phyloP scores from a whole-genome alignment of 2,329 filamentous ascomycete genomes.

The Penicillium brevicompactum region DNA sequence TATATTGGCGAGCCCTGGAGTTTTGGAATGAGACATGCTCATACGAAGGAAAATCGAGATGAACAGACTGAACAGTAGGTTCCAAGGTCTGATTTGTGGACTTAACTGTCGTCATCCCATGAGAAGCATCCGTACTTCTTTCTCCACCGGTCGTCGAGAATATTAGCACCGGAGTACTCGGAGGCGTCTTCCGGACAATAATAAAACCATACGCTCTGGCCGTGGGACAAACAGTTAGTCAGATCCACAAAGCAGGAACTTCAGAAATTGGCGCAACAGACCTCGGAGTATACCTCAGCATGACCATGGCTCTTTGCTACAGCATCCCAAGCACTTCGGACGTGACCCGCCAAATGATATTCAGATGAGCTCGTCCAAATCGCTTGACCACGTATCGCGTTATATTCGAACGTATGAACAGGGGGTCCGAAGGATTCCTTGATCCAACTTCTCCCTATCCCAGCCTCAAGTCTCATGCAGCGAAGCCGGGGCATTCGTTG shows the following conservation, averaged over 20 bases:
- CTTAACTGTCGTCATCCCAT: slow-evolving; percentile 23
- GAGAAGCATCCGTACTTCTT: neutral
- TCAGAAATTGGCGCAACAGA: neutral
- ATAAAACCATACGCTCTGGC: neutral
- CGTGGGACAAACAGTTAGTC: neutral
- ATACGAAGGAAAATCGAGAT: too few species aligned
- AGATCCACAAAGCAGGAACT: neutral
- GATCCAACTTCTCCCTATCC: neutral
- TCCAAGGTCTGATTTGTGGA: too few species aligned
- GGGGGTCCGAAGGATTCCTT: neutral
- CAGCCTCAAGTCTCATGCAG: neutral
- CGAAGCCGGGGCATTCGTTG: neutral
- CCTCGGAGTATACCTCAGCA: neutral
- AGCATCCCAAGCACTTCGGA: neutral
- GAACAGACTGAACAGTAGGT: too few species aligned
- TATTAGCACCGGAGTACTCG: neutral
- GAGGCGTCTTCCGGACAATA: neutral
- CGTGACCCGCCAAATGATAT: neutral
- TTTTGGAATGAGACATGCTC: too few species aligned
- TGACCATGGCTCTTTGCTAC: neutral
- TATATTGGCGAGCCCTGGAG: too few species aligned
- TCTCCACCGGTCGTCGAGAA: neutral
- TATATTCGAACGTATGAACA: neutral
- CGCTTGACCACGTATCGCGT: neutral
- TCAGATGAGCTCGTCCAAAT: neutral